These are phyloP conservation scores for Trichoderma gamsii DNA, from an alignment of 495 filamentous ascomycete genomes.

Conservation along the genomic window DNA sequence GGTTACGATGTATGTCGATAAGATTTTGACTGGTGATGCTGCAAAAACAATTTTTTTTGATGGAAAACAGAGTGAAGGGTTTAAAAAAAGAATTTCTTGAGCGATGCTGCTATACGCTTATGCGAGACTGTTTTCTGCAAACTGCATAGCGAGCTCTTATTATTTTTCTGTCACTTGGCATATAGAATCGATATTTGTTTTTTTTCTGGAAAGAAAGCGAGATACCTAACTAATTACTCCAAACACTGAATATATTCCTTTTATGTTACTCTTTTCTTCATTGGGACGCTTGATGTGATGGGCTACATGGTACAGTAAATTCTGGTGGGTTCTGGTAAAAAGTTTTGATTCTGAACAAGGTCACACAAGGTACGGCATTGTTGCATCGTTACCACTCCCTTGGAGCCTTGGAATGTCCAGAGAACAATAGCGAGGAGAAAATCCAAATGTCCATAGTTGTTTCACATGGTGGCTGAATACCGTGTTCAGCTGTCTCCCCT, in stretches of 20 bases:
- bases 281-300: not conserved
- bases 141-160: conserved; percentile 3
- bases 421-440: too few species aligned
- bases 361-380: too few species aligned
- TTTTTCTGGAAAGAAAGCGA: conserved; percentile 3
- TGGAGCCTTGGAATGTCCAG: too few species aligned
- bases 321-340: too few species aligned
- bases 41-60: not conserved
- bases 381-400: too few species aligned
- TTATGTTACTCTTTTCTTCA: not conserved
- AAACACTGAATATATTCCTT: conserved; percentile 5
- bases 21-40: not conserved
- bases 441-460: too few species aligned
- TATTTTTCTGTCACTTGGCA: conserved; percentile 8
- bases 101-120: conserved; percentile 8
- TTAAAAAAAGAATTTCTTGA: not conserved
- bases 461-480: too few species aligned
- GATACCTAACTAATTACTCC: conserved; percentile 8
- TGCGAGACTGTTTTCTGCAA: conserved; percentile 13
- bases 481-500: too few species aligned
- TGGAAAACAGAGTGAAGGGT: not conserved
- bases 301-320: too few species aligned
- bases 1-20: conserved; percentile 11
- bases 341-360: too few species aligned
- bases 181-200: conserved; percentile 6